phyloP scores from a whole-genome alignment of 164 flowering plant genomes.

The Vitis riparia region DNA sequence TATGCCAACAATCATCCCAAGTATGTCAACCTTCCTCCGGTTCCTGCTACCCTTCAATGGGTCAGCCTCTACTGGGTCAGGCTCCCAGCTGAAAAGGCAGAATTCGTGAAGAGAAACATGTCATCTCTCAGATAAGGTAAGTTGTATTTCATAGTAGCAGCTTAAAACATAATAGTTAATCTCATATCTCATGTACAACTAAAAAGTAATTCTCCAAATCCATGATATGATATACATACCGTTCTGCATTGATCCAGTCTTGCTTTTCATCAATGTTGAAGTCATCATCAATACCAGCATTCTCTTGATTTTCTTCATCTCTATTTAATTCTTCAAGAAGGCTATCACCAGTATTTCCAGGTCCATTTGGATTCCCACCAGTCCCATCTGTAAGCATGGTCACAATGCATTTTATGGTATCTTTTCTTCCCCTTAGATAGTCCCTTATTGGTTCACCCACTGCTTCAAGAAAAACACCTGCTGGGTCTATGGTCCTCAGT shows the following conservation, averaged over 20 bases:
- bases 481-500: constrained; percentile 88
- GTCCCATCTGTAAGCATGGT: constrained; percentile 98
- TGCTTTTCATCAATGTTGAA: constrained; percentile 75
- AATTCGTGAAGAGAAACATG: constrained; percentile 7
- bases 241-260: constrained; percentile 74
- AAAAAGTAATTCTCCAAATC: not conserved
- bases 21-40: constrained; percentile 82
- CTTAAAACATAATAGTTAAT: not conserved
- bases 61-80: constrained; percentile 96
- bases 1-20: constrained; percentile 92
- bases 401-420: constrained; percentile 94
- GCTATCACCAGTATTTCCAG: constrained; percentile 85
- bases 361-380: constrained; percentile 71
- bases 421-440: constrained; percentile 88
- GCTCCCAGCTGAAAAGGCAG: constrained; percentile 79
- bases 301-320: constrained; percentile 87
- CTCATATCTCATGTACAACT: not conserved
- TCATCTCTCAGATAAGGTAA: not conserved
- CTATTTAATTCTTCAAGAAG: constrained; percentile 98
- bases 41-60: constrained; percentile 78
- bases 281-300: constrained; percentile 65
- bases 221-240: constrained; percentile 39
- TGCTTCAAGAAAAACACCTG: constrained; percentile 95
- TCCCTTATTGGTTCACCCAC: constrained; percentile 97
- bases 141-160: not conserved